Percentiles rank a stretch among this genome's conserved stretches.
These are phyloP conservation scores for Morella rubra DNA, from an alignment of 306 rosid species.

Conservation along the genomic window DNA sequence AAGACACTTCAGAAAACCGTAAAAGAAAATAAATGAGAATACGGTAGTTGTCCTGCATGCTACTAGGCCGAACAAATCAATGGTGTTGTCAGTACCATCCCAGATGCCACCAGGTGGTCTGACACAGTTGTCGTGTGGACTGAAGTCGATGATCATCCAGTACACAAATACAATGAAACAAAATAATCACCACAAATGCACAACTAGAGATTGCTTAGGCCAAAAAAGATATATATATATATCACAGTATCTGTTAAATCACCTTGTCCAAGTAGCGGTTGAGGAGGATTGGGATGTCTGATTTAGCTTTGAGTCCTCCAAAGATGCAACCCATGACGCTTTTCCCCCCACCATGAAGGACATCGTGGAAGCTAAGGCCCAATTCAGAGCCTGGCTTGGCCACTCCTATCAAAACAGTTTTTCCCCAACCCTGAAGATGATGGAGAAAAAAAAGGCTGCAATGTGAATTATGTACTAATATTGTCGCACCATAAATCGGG, in stretches of 20 bases:
- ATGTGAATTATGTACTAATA: too few relatives aligned
- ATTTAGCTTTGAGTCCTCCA: conserved; percentile 80
- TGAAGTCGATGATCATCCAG: too few relatives aligned
- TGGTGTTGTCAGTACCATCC: too few relatives aligned
- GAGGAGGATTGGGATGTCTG: conserved; percentile 66
- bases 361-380: conserved; percentile 38
- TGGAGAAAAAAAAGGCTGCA: too few relatives aligned
- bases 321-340: conserved; percentile 59
- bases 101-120: too few relatives aligned
- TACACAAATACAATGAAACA: not conserved
- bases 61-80: too few relatives aligned
- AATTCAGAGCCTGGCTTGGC: conserved; percentile 59
- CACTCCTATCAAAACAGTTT: conserved; percentile 73
- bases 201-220: not conserved
- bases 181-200: not conserved
- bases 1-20: not conserved
- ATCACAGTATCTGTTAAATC: not conserved
- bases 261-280: conserved; percentile 81
- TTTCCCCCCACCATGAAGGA: conserved; percentile 59
- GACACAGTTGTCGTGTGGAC: too few relatives aligned
- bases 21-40: too few relatives aligned
- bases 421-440: conserved; percentile 78
- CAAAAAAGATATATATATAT: conserved; percentile 1
- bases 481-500: not conserved
- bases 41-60: too few relatives aligned